Conservation (phyloP, 164 flowering plant species). For the Berberis vulgaris region DNA sequence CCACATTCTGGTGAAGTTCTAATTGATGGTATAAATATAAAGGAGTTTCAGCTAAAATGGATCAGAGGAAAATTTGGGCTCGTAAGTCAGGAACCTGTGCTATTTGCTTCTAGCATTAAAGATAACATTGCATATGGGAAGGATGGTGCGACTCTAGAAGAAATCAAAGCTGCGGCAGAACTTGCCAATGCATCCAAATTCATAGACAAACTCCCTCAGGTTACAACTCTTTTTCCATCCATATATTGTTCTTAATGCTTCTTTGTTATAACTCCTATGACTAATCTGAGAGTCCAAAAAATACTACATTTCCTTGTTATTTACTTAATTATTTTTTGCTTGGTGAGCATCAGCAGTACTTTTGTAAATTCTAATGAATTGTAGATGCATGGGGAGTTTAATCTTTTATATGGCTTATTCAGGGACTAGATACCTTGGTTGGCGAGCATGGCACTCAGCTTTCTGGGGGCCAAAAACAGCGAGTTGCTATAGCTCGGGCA, state of each 20-base stretch:
- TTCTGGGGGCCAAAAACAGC: conserved; percentile 51
- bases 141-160: conserved; percentile 37
- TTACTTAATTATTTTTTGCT: not conserved
- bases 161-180: conserved; percentile 36
- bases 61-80: conserved; percentile 44
- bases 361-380: not conserved
- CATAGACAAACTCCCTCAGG: conserved; percentile 25
- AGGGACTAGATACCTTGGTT: conserved; percentile 72
- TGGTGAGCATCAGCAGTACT: not conserved
- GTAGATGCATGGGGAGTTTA: not conserved
- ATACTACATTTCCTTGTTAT: too few species aligned
- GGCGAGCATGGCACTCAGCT: conserved; percentile 81
- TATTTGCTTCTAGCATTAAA: conserved; percentile 37
- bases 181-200: conserved; percentile 46
- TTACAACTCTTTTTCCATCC: not conserved
- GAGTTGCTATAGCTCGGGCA: conserved; percentile 25
- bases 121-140: conserved; percentile 49
- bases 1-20: conserved; percentile 44
- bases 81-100: conserved; percentile 51
- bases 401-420: not conserved
- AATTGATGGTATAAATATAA: conserved; percentile 44
- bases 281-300: too few species aligned
- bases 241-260: too few species aligned
- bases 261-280: too few species aligned
- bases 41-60: conserved; percentile 41